Percentiles rank a stretch among this genome's conserved stretches.
These are phyloP conservation scores for Podospora didyma DNA, from an alignment of 495 filamentous ascomycete genomes.

Conservation along the genomic window DNA sequence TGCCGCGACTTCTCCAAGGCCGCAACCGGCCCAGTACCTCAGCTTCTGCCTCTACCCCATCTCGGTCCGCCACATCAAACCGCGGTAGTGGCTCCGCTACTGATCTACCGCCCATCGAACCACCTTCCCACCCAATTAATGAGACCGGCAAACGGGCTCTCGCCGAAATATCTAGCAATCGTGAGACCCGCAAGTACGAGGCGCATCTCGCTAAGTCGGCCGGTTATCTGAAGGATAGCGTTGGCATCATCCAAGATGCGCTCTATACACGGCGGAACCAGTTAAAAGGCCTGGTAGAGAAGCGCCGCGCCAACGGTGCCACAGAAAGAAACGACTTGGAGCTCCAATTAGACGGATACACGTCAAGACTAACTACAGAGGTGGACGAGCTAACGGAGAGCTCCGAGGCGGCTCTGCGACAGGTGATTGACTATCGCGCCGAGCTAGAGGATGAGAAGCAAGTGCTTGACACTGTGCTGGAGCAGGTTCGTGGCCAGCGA, in stretches of 20 bases:
- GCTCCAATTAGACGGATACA: slow-evolving; percentile 34
- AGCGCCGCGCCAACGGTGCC: slow-evolving; percentile 29
- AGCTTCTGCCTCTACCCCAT: neutral
- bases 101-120: slow-evolving; percentile 56
- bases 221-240: slow-evolving; percentile 29
- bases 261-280: slow-evolving; percentile 47
- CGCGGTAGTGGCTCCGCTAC: slow-evolving; percentile 9
- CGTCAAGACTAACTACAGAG: slow-evolving; percentile 31
- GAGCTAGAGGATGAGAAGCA: slow-evolving; percentile 42
- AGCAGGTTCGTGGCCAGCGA: slow-evolving; percentile 46
- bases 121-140: slow-evolving; percentile 48
- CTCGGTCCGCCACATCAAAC: neutral
- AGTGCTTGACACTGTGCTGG: slow-evolving; percentile 38
- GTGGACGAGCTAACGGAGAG: slow-evolving; percentile 34
- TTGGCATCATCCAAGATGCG: slow-evolving; percentile 51
- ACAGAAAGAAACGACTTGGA: slow-evolving; percentile 37
- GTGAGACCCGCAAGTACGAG: slow-evolving; percentile 33
- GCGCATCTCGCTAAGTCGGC: slow-evolving; percentile 35
- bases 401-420: slow-evolving; percentile 40
- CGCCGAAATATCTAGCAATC: slow-evolving; percentile 22
- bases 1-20: slow-evolving; percentile 20
- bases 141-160: slow-evolving; percentile 27
- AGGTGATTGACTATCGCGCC: slow-evolving; percentile 42
- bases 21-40: slow-evolving; percentile 4
- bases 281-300: slow-evolving; percentile 30